Conservation (phyloP, 371 early-diverging fungal genomes). For the Chytridium lagenaria region DNA sequence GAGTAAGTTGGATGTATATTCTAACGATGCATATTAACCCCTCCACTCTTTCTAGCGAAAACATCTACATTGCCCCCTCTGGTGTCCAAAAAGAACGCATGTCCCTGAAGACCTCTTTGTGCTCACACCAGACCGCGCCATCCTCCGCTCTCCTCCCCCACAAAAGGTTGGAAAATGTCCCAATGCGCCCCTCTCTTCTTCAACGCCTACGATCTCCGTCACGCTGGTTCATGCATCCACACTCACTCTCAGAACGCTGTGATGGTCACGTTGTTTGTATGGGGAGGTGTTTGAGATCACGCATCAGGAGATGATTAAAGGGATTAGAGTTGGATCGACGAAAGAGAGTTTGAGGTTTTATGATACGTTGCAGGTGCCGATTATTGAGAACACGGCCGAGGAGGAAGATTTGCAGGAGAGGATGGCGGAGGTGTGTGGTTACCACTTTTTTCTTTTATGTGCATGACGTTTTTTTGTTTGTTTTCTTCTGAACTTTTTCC, state of each 20-base stretch:
- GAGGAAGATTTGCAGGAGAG: slow-evolving; percentile 91
- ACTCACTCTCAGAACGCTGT: slow-evolving; percentile 96
- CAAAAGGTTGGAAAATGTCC: slow-evolving; percentile 57
- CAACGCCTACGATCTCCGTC: slow-evolving; percentile 87
- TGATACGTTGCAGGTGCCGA: slow-evolving; percentile 91
- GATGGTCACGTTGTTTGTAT: slow-evolving; percentile 83
- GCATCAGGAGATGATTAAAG: slow-evolving; percentile 99
- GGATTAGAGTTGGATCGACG: slow-evolving; percentile 80
- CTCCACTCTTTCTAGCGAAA: slow-evolving; percentile 54
- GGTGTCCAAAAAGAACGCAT: slow-evolving; percentile 97
- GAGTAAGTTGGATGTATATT: slow-evolving; percentile 55
- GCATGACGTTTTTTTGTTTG: slow-evolving; percentile 11
- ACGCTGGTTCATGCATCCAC: slow-evolving; percentile 95
- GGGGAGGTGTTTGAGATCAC: slow-evolving; percentile 72
- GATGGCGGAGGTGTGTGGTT: slow-evolving; percentile 75
- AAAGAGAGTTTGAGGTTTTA: slow-evolving; percentile 66
- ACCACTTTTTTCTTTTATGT: background rate
- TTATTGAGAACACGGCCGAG: slow-evolving; percentile 94
- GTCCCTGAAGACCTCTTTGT: slow-evolving; percentile 85
- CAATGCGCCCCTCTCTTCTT: slow-evolving; percentile 96
- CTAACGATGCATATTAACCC: background rate
- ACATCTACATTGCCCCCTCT: slow-evolving; percentile 90
- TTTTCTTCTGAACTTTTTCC: background rate
- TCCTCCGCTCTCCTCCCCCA: slow-evolving; percentile 73
- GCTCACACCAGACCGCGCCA: slow-evolving; percentile 65